Conservation (phyloP, 1,284 basidiomycete genomes). For the Cryptococcus amylolentus region DNA sequence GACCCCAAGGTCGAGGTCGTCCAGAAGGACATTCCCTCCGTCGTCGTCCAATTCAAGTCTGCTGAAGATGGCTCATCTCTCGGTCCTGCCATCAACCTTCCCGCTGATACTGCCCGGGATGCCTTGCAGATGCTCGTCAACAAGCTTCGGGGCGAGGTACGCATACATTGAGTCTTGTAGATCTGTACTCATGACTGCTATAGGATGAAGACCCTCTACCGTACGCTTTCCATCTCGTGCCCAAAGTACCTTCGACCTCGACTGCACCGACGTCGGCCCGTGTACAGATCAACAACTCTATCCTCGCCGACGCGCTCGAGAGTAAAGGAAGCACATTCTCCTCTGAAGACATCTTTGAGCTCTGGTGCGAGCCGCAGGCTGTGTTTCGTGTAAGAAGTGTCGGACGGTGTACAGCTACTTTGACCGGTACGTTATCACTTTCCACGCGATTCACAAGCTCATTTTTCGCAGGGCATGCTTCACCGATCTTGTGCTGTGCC, state of each 20-base stretch:
- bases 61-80: slow-evolving; percentile 75
- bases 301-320: slow-evolving; percentile 68
- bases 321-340: slow-evolving; percentile 56
- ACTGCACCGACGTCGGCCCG: slow-evolving; percentile 56
- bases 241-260: slow-evolving; percentile 48
- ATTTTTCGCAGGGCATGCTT: slow-evolving; percentile 66
- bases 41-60: slow-evolving; percentile 86
- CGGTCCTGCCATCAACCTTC: slow-evolving; percentile 80
- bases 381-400: slow-evolving; percentile 93
- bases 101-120: slow-evolving; percentile 79
- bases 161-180: slow-evolving; percentile 19
- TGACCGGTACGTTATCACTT: slow-evolving; percentile 61
- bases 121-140: slow-evolving; percentile 81
- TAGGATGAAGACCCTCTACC: slow-evolving; percentile 83
- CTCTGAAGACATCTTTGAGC: slow-evolving; percentile 78
- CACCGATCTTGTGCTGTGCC: slow-evolving; percentile 90
- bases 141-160: slow-evolving; percentile 68
- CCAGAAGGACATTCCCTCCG: slow-evolving; percentile 56
- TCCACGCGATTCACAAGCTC: background rate
- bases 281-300: slow-evolving; percentile 74
- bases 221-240: slow-evolving; percentile 78
- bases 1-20: slow-evolving; percentile 55
- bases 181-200: slow-evolving; percentile 10
- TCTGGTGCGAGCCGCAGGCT: slow-evolving; percentile 89
- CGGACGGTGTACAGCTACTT: slow-evolving; percentile 85